Conservation (phyloP, 2,329 filamentous ascomycete genomes). For the Hypocrella siamensis region DNA sequence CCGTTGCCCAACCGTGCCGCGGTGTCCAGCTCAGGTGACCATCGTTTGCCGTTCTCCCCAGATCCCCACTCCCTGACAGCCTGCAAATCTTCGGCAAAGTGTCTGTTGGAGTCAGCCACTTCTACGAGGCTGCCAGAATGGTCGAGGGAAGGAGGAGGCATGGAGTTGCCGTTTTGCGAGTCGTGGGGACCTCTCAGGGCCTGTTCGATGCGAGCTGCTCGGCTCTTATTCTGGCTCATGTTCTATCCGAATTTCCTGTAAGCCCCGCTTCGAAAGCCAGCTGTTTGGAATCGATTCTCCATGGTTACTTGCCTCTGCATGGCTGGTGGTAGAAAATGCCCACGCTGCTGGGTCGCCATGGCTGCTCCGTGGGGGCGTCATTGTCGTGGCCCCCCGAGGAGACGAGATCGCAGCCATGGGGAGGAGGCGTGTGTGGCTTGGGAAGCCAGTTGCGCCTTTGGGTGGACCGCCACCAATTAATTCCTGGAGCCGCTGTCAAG, state of each 20-base stretch:
- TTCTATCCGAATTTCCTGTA: conserved; percentile 2
- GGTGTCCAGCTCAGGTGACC: conserved; percentile 9
- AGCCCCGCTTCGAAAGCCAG: neutral
- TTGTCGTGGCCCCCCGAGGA: conserved; percentile 27
- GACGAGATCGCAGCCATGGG: conserved; percentile 38
- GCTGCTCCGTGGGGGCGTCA: conserved; percentile 32
- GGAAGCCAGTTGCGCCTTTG: conserved; percentile 9
- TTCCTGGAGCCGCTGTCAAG: too few species aligned
- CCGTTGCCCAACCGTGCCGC: conserved; percentile 10
- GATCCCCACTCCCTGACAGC: conserved; percentile 9
- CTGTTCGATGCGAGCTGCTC: conserved; percentile 4
- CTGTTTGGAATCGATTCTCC: neutral
- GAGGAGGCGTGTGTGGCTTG: conserved; percentile 6
- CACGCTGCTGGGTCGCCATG: conserved; percentile 24
- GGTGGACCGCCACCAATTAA: neutral
- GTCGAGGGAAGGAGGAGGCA: conserved; percentile 7
- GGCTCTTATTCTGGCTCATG: conserved; percentile 4
- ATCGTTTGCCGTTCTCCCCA: conserved; percentile 7
- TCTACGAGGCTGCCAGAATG: conserved; percentile 9
- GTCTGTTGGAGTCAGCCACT: conserved; percentile 17
- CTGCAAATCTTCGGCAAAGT: conserved; percentile 18
- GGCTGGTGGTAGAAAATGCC: too few species aligned
- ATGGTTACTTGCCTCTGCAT: conserved; percentile 20
- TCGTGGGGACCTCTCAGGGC: conserved; percentile 6
- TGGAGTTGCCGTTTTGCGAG: conserved; percentile 12